Percentiles rank a stretch among this genome's conserved stretches.
Conservation (phyloP, 352 stramenopile species). For the Plasmopara halstedii region DNA sequence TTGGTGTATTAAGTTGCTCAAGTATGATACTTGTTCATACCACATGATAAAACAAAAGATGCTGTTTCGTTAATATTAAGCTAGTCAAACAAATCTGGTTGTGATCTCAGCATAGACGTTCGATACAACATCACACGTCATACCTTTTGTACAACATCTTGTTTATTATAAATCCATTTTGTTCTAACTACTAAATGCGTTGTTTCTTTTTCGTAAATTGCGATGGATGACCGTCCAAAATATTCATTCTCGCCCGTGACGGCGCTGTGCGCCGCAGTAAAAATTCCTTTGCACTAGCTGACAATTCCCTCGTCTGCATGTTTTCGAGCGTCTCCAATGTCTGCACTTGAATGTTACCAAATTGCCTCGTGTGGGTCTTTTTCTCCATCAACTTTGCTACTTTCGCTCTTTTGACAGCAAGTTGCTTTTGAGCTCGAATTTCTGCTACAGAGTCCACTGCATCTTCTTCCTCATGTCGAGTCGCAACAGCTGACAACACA, state of each 20-base stretch:
- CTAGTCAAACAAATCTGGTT: too few species aligned
- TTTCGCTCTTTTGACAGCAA: constrained; percentile 14
- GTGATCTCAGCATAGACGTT: too few species aligned
- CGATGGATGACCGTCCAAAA: constrained; percentile 57
- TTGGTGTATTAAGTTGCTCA: too few species aligned
- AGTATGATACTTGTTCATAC: too few species aligned
- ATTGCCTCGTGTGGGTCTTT: constrained; percentile 68
- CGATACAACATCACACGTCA: too few species aligned
- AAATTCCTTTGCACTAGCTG: constrained; percentile 39
- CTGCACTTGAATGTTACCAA: constrained; percentile 68
- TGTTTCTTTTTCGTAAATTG: constrained; percentile 73
- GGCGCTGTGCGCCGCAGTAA: constrained; percentile 43
- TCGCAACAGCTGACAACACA: constrained; percentile 56
- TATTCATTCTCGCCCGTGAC: constrained; percentile 48
- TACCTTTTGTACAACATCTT: too few species aligned
- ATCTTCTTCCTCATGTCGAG: constrained; percentile 54
- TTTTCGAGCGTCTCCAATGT: constrained; percentile 43
- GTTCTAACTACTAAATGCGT: constrained; percentile 5
- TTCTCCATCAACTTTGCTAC: constrained; percentile 21
- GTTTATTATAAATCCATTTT: not conserved
- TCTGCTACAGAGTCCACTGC: constrained; percentile 25
- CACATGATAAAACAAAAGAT: too few species aligned
- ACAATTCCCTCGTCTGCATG: constrained; percentile 37
- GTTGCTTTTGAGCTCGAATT: constrained; percentile 21
- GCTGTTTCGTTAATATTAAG: too few species aligned